phyloP scores from a whole-genome alignment of 1,284 basidiomycete species.

The Trichosporon inkin region DNA sequence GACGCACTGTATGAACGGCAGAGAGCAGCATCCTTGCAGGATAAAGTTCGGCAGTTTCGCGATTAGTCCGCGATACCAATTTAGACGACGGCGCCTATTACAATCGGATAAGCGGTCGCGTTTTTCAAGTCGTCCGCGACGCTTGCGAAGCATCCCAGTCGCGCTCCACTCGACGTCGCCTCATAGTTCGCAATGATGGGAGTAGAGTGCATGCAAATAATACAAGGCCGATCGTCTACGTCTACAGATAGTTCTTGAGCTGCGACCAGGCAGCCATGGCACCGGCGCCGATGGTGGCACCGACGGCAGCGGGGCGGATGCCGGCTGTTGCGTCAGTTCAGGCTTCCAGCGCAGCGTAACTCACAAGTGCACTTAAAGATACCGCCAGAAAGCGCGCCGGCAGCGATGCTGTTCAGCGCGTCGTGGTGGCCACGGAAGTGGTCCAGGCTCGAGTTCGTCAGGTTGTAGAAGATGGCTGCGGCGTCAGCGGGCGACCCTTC shows the following conservation, averaged over 20 bases:
- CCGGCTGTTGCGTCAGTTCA: conserved; percentile 64
- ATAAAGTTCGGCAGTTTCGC: conserved; percentile 1
- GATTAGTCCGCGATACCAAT: background rate
- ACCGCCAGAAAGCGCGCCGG: conserved; percentile 85
- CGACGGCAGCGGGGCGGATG: conserved; percentile 77
- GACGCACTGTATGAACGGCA: too few species aligned
- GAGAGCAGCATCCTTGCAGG: background rate
- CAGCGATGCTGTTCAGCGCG: conserved; percentile 80
- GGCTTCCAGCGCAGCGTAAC: conserved; percentile 33
- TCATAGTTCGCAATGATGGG: background rate
- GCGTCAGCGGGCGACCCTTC: conserved; percentile 16
- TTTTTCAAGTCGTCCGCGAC: background rate
- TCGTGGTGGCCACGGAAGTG: conserved; percentile 86
- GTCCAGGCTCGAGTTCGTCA: conserved; percentile 91
- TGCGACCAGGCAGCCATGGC: conserved; percentile 87
- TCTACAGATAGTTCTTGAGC: conserved; percentile 64
- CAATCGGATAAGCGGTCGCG: conserved; percentile 5
- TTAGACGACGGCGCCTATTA: background rate
- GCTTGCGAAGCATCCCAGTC: too few species aligned
- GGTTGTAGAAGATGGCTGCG: conserved; percentile 90
- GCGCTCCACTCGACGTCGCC: background rate
- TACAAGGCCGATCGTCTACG: conserved; percentile 9
- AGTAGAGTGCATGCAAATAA: conserved; percentile 17
- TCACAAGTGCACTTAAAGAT: conserved; percentile 91
- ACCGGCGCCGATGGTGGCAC: conserved; percentile 81